Percentiles rank a stretch among this genome's conserved stretches.
Conservation (phyloP, 495 filamentous ascomycete genomes). For the Aspergillus cavernicola region DNA sequence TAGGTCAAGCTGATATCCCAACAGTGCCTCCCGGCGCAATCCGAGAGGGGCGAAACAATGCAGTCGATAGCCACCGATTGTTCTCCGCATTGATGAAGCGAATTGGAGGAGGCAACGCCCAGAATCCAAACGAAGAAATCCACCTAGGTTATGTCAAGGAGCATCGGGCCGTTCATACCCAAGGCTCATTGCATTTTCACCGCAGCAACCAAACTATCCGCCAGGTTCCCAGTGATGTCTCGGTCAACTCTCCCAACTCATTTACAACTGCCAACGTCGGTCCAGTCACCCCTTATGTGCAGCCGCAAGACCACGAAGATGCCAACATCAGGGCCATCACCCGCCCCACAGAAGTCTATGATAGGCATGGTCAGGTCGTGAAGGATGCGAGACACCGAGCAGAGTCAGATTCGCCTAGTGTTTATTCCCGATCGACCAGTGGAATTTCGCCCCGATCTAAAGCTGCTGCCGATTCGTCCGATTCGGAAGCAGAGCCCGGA, state of each 20-base stretch:
- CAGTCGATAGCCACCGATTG: conserved; percentile 61
- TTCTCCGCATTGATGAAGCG: conserved; percentile 73
- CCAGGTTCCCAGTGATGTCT: conserved; percentile 33
- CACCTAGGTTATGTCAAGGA: conserved; percentile 30
- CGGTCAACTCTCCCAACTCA: conserved; percentile 27
- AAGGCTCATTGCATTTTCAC: conserved; percentile 25
- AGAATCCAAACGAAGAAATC: conserved; percentile 31
- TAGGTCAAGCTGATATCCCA: conserved; percentile 27
- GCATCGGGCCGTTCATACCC: conserved; percentile 31
- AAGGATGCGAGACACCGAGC: background rate
- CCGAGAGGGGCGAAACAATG: conserved; percentile 19
- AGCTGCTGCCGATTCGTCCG: conserved; percentile 9
- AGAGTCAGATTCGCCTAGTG: conserved; percentile 40
- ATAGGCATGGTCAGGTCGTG: background rate
- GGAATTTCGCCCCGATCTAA: conserved; percentile 34
- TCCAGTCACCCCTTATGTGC: conserved; percentile 20
- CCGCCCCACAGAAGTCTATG: background rate
- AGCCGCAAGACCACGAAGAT: background rate
- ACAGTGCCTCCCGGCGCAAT: background rate
- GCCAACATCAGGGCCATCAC: background rate
- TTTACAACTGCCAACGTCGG: conserved; percentile 29
- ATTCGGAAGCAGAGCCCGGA: conserved; percentile 28
- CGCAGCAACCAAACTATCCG: conserved; percentile 30
- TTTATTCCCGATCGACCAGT: conserved; percentile 55
- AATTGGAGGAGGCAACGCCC: conserved; percentile 37